Base-by-base conservation (phyloP, 2,329 filamentous ascomycete species). In the Polychaeton citri region DNA sequence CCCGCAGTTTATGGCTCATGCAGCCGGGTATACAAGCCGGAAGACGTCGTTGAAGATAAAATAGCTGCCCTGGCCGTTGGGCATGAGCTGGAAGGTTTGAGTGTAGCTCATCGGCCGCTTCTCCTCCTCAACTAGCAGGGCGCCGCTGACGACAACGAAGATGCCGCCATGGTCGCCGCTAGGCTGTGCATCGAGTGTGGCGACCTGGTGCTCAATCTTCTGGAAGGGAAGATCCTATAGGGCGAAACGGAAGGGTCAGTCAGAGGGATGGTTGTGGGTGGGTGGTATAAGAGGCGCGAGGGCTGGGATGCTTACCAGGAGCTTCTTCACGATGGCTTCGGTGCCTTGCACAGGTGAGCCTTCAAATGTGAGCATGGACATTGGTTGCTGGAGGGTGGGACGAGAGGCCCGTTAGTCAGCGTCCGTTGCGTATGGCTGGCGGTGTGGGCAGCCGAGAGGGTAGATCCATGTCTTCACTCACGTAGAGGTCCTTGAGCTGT, bases 281-380 rank as follows among this genome's bases (percentile, higher is more conserved):
- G 21, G 8, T 8, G 21, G 21, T 8, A 26, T 26, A 26, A 26
- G 21, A 13, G 21, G 8, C 13, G 21, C 13, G 13, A 13, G 13
- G 21, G 13, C 13, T 8, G 13, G 21, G 21, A 26, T 13, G 60
- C 75, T 51, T 68, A 96, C 88, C 41, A 61, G 58, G 43, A 96
- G 74, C 72, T 95, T 95, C 61, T 84, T 76, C 37, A 79, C 64
- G 51, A 98, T 95, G 20, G 58, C 57, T 17, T 49, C 55, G 21
- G 65, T 63, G 43, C 88, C 87, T 53, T 76, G 68, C 41, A 74
- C 61, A 10, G 79, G 76, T 31, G 66, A 51, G 32, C 71, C 77
- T 72, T 96, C 85, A 55, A 95, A 96, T 34, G 88, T 95, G 63
- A 96, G 71, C 81, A 94, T 93, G 33, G 90, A 96, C 42, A 79